Conservation (phyloP, 2,329 filamentous ascomycete genomes). For the Aspergillus sp. region DNA sequence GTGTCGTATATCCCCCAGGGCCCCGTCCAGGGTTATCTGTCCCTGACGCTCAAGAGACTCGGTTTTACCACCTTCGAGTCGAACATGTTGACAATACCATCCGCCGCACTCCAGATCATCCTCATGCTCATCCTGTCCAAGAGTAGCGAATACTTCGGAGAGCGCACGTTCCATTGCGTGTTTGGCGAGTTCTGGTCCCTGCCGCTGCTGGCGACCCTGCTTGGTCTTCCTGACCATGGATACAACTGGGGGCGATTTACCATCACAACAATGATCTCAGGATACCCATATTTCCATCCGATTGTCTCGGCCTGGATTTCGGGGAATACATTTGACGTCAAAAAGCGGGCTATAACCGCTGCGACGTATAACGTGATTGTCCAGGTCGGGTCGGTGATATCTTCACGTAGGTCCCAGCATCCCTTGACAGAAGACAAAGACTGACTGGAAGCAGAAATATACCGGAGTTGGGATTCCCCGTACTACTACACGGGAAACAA, state of each 20-base stretch:
- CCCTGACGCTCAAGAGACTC: constrained; percentile 49
- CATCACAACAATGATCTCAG: constrained; percentile 51
- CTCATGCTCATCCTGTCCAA: constrained; percentile 49
- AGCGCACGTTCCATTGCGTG: constrained; percentile 53
- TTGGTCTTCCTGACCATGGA: constrained; percentile 45
- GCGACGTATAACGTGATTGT: constrained; percentile 38
- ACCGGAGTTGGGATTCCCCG: constrained; percentile 50
- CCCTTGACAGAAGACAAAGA: neutral
- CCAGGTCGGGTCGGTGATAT: constrained; percentile 30
- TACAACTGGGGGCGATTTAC: constrained; percentile 52
- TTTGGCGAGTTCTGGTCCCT: constrained; percentile 54
- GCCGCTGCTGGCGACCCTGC: constrained; percentile 51
- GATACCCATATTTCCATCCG: constrained; percentile 57
- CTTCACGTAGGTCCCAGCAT: constrained; percentile 24
- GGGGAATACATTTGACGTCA: constrained; percentile 30
- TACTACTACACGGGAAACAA: constrained; percentile 58
- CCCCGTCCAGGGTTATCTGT: constrained; percentile 53
- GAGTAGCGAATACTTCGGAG: constrained; percentile 54
- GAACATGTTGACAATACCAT: constrained; percentile 33
- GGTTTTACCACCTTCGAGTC: constrained; percentile 32
- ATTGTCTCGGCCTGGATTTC: constrained; percentile 37
- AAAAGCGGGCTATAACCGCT: constrained; percentile 30
- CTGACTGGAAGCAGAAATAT: constrained; percentile 43
- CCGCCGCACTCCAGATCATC: constrained; percentile 47
- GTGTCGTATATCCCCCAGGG: constrained; percentile 47